Conservation (phyloP, 805 yeast species). For the Teunomyces cretensis region DNA sequence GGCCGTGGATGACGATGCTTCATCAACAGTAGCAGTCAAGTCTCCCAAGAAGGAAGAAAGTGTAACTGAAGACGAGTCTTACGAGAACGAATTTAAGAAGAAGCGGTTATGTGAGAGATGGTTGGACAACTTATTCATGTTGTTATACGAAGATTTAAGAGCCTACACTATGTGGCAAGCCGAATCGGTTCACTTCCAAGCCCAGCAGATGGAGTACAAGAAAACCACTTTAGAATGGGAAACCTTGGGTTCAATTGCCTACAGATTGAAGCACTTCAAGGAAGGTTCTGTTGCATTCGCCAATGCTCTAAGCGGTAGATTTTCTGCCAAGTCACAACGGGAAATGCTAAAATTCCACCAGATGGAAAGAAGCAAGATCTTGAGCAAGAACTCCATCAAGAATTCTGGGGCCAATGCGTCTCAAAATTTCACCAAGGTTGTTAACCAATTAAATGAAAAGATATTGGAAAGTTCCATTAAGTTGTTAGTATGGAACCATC, state of each 20-base stretch:
- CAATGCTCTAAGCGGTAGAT: slow-evolving; percentile 68
- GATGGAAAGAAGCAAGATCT: slow-evolving; percentile 43
- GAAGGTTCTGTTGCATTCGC: slow-evolving; percentile 87
- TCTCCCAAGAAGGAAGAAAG: slow-evolving; percentile 30
- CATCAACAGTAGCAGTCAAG: slow-evolving; percentile 39
- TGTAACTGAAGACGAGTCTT: slow-evolving; percentile 13
- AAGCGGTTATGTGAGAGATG: slow-evolving; percentile 72
- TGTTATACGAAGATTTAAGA: slow-evolving; percentile 69
- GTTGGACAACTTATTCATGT: slow-evolving; percentile 70
- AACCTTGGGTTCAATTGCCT: slow-evolving; percentile 80
- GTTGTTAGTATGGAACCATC: slow-evolving; percentile 93
- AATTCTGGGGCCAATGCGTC: slow-evolving; percentile 11
- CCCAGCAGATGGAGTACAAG: slow-evolving; percentile 77
- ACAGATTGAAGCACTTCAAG: slow-evolving; percentile 77
- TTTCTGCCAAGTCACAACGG: slow-evolving; percentile 77
- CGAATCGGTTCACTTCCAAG: slow-evolving; percentile 82
- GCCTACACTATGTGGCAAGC: slow-evolving; percentile 93
- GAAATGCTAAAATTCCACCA: slow-evolving; percentile 68
- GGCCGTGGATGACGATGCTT: slow-evolving; percentile 21
- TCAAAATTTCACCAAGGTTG: slow-evolving; percentile 38
- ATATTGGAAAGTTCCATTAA: slow-evolving; percentile 72
- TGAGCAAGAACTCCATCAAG: slow-evolving; percentile 26
- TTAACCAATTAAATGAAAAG: slow-evolving; percentile 48
- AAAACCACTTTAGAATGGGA: slow-evolving; percentile 92
- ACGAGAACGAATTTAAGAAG: slow-evolving; percentile 51